These are phyloP conservation scores for Aureobasidium sp. DNA, from an alignment of 2,329 filamentous ascomycete genomes.

Conservation along the genomic window DNA sequence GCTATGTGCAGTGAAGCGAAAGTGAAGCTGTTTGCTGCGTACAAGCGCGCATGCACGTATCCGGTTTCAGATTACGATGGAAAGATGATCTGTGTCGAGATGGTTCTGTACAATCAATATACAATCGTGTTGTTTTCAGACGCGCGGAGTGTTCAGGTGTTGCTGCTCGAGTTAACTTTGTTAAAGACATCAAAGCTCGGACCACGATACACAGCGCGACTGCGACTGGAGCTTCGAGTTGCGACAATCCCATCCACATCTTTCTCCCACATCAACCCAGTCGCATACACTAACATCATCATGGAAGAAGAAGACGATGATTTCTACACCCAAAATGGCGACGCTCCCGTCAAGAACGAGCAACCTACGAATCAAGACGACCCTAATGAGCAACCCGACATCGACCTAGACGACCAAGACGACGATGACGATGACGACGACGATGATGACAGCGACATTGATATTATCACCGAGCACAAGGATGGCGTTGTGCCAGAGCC, in stretches of 20 bases:
- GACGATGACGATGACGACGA: constrained; percentile 33
- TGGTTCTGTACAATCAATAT: background rate
- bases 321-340: constrained; percentile 35
- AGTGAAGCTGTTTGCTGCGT: constrained; percentile 1
- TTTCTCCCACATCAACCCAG: background rate
- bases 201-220: background rate
- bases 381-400: constrained; percentile 34
- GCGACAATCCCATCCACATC: background rate
- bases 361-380: constrained; percentile 24
- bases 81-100: background rate
- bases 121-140: background rate
- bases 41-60: background rate
- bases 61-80: background rate
- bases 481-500: constrained; percentile 33
- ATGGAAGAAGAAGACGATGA: constrained; percentile 50
- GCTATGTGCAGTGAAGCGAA: background rate
- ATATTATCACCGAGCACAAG: constrained; percentile 46
- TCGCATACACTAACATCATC: background rate
- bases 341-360: constrained; percentile 18
- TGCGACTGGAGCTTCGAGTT: background rate
- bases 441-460: constrained; percentile 37
- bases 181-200: background rate
- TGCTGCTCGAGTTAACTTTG: background rate
- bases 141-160: background rate
- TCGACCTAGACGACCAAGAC: constrained; percentile 39